Evolutionary conservation across 192 early-diverging fungal genomes (phyloP).

Genomic region (Neocallimastix lanati): DNA sequence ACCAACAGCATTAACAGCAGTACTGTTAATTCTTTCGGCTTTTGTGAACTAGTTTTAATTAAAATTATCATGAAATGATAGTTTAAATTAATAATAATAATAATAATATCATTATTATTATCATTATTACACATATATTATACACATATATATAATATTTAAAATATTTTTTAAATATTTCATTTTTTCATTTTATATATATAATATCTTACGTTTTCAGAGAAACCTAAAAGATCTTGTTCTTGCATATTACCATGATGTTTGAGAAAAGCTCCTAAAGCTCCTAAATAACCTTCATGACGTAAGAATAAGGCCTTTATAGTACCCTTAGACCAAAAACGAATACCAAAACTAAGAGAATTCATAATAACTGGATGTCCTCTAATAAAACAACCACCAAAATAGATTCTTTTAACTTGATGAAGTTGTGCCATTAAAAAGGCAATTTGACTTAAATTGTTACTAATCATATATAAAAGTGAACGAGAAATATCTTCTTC

Average conservation of each 20-base stretch:
- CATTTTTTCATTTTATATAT: no score
- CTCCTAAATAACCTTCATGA: conserved; percentile 93
- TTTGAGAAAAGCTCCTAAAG: conserved; percentile 70
- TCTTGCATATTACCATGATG: conserved; percentile 5
- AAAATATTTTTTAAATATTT: no score
- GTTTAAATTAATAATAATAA: no score
- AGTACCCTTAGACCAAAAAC: conserved; percentile 91
- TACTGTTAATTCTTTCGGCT: background rate
- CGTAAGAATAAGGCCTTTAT: conserved; percentile 88
- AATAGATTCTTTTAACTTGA: conserved; percentile 77
- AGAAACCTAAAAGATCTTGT: background rate
- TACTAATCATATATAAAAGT: conserved; percentile 89
- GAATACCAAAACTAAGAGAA: conserved; percentile 86
- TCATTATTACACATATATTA: no score
- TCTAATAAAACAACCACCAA: conserved; percentile 94
- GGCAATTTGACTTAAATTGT: conserved; percentile 98
- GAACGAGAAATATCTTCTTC: conserved; percentile 75
- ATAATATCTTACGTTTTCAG: background rate
- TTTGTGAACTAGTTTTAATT: background rate
- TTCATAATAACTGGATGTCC: conserved; percentile 95
- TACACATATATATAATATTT: no score
- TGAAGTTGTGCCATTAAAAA: conserved; percentile 90
- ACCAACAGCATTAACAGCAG: background rate
- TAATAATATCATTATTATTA: no score
- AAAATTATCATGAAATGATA: no score